Evolutionary conservation across 2,329 filamentous ascomycete genomes (phyloP).

Genomic region (Ceratocystis variospora): DNA sequence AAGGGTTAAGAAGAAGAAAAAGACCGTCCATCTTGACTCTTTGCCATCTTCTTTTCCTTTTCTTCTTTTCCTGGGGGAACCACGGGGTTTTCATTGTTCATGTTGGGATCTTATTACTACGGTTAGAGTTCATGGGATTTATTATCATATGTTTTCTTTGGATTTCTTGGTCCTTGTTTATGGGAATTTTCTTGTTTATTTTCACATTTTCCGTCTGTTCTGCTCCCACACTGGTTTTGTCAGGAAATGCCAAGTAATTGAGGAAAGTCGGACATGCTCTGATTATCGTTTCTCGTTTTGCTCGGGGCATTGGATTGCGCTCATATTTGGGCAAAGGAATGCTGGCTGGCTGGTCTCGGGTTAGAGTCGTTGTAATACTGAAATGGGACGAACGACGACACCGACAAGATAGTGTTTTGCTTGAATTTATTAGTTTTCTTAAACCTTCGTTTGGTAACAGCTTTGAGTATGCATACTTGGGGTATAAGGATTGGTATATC

Average conservation of each 20-base stretch:
- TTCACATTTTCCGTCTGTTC: neutral
- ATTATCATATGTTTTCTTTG: slow-evolving; percentile 4
- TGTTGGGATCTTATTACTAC: slow-evolving; percentile 6
- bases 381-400: neutral
- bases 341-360: neutral
- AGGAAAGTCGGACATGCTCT: neutral
- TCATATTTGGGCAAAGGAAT: neutral
- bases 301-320: neutral
- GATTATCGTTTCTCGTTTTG: neutral
- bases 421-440: neutral
- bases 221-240: neutral
- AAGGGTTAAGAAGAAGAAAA: neutral
- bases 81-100: neutral
- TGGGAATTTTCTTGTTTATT: neutral
- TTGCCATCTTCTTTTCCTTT: neutral
- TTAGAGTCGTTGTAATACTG: neutral
- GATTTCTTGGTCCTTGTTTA: neutral
- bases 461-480: neutral
- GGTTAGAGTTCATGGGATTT: slow-evolving; percentile 4
- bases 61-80: neutral
- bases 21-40: neutral
- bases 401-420: neutral
- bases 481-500: slow-evolving; percentile 1
- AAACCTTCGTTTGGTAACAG: neutral
- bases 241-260: neutral